Conservation (phyloP, 2,329 filamentous ascomycete species). For the Hymenoscyphus infarciens region DNA sequence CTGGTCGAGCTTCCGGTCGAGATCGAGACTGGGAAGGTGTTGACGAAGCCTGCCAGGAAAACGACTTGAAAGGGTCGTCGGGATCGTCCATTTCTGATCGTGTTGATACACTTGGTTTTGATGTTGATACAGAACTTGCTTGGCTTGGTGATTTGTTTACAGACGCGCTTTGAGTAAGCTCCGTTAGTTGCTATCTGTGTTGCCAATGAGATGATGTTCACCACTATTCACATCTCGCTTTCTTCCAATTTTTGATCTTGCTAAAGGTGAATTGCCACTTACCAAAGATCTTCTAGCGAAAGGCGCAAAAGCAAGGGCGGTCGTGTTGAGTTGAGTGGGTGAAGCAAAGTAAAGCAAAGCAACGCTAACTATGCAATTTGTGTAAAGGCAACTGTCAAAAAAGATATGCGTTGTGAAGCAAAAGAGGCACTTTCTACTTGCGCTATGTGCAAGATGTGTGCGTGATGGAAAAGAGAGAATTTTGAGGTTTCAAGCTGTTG, state of each 20-base stretch:
- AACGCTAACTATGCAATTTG: not conserved
- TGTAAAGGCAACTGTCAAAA: not conserved
- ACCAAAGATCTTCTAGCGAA: not conserved
- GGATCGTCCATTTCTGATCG: not conserved
- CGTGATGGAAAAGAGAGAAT: not conserved
- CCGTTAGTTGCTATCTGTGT: not conserved
- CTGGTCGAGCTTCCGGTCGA: too few species aligned
- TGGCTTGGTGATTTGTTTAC: not conserved
- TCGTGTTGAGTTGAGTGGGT: not conserved
- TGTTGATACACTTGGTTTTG: not conserved
- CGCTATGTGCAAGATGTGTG: not conserved
- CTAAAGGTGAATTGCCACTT: not conserved
- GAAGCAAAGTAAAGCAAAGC: not conserved
- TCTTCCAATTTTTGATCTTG: not conserved
- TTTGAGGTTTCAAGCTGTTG: not conserved
- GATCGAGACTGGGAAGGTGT: too few species aligned
- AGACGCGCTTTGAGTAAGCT: not conserved
- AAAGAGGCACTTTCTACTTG: not conserved
- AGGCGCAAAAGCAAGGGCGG: not conserved
- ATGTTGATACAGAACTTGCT: not conserved
- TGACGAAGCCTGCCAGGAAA: too few species aligned
- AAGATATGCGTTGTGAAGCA: not conserved
- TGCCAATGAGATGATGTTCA: not conserved
- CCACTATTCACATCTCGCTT: not conserved
- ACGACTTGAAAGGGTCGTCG: not conserved